Evolutionary conservation across 306 rosid genomes (phyloP).

Genomic region (Quercus berberidifolia): DNA sequence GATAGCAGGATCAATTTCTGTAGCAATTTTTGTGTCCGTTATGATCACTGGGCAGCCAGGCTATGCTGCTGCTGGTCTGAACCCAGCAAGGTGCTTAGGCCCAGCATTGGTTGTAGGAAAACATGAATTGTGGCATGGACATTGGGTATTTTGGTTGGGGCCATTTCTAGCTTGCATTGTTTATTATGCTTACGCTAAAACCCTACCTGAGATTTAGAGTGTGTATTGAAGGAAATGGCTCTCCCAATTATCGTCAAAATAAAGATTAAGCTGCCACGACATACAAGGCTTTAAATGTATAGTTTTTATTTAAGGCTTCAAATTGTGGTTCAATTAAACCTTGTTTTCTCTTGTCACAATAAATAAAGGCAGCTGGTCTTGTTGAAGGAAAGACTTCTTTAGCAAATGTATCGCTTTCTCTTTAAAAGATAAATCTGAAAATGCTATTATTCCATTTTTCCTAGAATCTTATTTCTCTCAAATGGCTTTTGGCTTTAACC

Average conservation of each 20-base stretch:
- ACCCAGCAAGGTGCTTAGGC: conserved; percentile 25
- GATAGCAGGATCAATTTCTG: neutral
- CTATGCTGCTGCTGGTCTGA: conserved; percentile 5
- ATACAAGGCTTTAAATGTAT: neutral
- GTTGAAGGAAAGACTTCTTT: neutral
- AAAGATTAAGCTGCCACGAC: too few species aligned
- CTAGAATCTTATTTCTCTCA: neutral
- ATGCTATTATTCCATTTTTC: neutral
- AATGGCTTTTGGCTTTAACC: too few species aligned
- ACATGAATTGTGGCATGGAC: conserved; percentile 12
- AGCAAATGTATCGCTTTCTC: neutral
- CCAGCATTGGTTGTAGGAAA: conserved; percentile 6
- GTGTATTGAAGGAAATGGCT: neutral
- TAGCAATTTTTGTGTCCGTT: neutral
- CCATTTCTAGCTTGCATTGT: conserved; percentile 18
- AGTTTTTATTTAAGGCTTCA: neutral
- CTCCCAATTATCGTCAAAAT: too few species aligned
- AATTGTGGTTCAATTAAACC: neutral
- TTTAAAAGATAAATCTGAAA: neutral
- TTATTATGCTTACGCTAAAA: neutral
- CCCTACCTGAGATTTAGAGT: conserved; percentile 1
- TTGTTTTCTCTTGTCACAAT: neutral
- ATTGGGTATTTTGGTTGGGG: conserved; percentile 27
- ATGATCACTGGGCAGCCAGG: neutral
- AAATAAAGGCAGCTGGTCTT: too few species aligned